Evolutionary conservation across 768 basidiomycete genomes (phyloP).

Genomic region (Suillus brevipes): DNA sequence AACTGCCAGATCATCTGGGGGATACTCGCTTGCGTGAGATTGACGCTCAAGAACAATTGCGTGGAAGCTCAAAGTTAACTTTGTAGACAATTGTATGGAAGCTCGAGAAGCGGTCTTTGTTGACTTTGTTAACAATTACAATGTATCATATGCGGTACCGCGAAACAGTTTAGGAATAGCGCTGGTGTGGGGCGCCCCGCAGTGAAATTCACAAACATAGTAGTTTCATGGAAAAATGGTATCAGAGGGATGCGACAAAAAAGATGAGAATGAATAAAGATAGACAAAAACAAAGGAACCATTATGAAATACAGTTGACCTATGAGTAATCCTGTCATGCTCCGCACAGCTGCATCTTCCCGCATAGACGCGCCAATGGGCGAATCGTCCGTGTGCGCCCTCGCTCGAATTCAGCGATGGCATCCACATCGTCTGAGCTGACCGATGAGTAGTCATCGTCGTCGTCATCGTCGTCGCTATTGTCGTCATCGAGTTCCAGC

Average conservation of each 20-base stretch:
- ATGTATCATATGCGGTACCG: background rate
- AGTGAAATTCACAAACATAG: no score
- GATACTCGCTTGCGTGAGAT: background rate
- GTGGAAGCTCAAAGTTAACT: background rate
- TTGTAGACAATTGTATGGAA: background rate
- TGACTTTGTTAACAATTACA: background rate
- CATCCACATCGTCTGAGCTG: slow-evolving; percentile 40
- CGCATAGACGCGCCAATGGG: slow-evolving; percentile 36
- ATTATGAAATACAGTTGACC: slow-evolving; percentile 13
- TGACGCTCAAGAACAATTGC: slow-evolving; percentile 13
- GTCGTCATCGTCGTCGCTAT: slow-evolving; percentile 23
- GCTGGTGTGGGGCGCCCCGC: background rate
- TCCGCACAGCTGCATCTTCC: slow-evolving; percentile 23
- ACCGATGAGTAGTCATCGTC: slow-evolving; percentile 30
- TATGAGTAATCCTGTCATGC: slow-evolving; percentile 12
- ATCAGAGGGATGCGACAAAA: background rate
- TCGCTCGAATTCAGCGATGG: slow-evolving; percentile 40
- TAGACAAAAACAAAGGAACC: slow-evolving; percentile 4
- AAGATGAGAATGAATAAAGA: slow-evolving; percentile 15
- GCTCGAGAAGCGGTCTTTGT: background rate
- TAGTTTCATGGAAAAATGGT: background rate
- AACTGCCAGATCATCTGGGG: background rate
- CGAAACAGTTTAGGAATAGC: background rate
- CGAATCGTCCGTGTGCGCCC: slow-evolving; percentile 43
- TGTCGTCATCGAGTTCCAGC: slow-evolving; percentile 27